Evolutionary conservation across 2,329 filamentous ascomycete genomes (phyloP), one percentile per base, ranked within the genome.

Genomic region (Trichoderma sp.): DNA sequence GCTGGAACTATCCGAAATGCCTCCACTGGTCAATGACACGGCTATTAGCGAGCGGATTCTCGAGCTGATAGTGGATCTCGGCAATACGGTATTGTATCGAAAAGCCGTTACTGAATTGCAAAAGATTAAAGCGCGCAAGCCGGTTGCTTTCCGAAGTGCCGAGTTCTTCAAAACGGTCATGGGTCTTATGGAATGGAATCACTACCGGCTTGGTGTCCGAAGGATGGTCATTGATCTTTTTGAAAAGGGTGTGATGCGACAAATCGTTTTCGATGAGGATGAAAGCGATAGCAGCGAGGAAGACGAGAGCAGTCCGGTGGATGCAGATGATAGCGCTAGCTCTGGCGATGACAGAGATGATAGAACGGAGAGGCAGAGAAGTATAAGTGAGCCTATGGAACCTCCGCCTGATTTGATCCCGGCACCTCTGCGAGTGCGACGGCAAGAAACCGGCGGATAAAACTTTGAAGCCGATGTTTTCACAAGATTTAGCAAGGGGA

Each of bases 151-250:
- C 77, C 87, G 87, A 47, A 91, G 92, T 75, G 88, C 91, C 5
- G 84, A 86, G 5, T 87, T 99, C 53, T 98, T 98, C 82, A 90
- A 90, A 73, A 92, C 94, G 76, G 90, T 96, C 58, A 90, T 99
- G 83, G 87, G 88, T 10, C 85, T 98, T 60, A 85, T 99, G 70
- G 94, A 97, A 79, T 90, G 89, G 73, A 95, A 97, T 75, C 93
- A 96, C 77, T 98, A 96, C 80, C 88, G 94, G 27, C 86, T 99
- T 2, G 91, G 91, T 1, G 92, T 96, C 33, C 91, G 95, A 71
- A 90, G 95, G 57, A 94, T 97, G 81, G 92, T 97, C 43, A 90
- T 98, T 70, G 96, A 98, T 77, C 82, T 99, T 27, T 99, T 99
- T 75, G 95, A 98, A 76, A 96, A 95, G 80, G 90, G 88, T 70